Conservation (phyloP, 495 filamentous ascomycete species). For the Hypoxylon cercidicola region DNA sequence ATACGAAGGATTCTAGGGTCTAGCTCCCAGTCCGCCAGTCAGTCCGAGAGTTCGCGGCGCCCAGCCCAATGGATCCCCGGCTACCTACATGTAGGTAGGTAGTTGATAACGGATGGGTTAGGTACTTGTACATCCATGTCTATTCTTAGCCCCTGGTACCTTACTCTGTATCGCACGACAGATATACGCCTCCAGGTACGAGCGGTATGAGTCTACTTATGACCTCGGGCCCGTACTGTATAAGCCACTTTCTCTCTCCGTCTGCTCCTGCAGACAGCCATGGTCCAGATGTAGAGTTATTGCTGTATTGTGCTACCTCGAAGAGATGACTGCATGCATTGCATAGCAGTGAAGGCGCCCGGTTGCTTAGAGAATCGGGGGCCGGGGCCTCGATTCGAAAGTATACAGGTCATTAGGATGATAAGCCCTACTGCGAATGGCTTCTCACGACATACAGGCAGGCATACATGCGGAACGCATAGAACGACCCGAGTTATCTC, state of each 20-base stretch:
- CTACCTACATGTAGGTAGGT: neutral
- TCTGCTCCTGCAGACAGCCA: slow-evolving; percentile 13
- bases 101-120: slow-evolving; percentile 7
- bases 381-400: slow-evolving; percentile 22
- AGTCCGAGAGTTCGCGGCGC: slow-evolving; percentile 11
- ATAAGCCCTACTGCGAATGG: slow-evolving; percentile 23
- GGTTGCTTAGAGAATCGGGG: slow-evolving; percentile 23
- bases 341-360: slow-evolving; percentile 21
- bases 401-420: slow-evolving; percentile 36
- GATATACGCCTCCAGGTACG: slow-evolving; percentile 16
- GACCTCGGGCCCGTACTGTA: slow-evolving; percentile 21
- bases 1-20: slow-evolving; percentile 36
- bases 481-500: slow-evolving; percentile 14
- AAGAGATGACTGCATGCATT: slow-evolving; percentile 42
- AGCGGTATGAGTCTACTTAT: slow-evolving; percentile 18
- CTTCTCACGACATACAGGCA: slow-evolving; percentile 8
- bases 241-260: slow-evolving; percentile 17
- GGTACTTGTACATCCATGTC: slow-evolving; percentile 13
- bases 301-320: slow-evolving; percentile 23
- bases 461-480: too few relatives aligned
- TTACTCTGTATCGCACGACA: slow-evolving; percentile 26
- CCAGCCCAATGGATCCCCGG: slow-evolving; percentile 23
- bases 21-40: slow-evolving; percentile 5
- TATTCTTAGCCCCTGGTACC: slow-evolving; percentile 26
- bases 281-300: slow-evolving; percentile 32